Percentiles rank a stretch among this genome's conserved stretches.
These are phyloP conservation scores for Leishmania aethiopica DNA, from an alignment of 208 protist genomes.

Conservation along the genomic window DNA sequence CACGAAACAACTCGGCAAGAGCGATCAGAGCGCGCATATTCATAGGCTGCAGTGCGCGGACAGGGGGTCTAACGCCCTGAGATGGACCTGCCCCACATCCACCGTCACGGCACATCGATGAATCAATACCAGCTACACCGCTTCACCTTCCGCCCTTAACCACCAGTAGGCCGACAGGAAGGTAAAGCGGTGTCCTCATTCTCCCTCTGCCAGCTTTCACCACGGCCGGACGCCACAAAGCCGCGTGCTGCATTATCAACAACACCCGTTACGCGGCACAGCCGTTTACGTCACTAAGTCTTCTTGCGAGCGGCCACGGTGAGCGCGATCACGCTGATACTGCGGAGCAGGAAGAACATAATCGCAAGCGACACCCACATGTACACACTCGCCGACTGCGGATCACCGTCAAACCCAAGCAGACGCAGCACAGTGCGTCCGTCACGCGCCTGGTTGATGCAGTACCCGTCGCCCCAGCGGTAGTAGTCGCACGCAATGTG, in stretches of 20 bases:
- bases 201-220: neutral
- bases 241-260: neutral
- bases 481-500: conserved; percentile 57
- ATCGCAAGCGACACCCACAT: conserved; percentile 69
- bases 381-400: conserved; percentile 43
- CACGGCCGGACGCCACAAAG: neutral
- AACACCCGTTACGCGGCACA: neutral
- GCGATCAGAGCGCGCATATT: too few species aligned
- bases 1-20: neutral
- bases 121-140: neutral
- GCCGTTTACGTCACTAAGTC: neutral
- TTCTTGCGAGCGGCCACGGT: conserved; percentile 31
- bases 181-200: neutral
- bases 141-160: neutral
- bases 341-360: conserved; percentile 53
- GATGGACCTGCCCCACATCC: neutral
- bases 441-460: conserved; percentile 45
- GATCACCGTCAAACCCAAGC: conserved; percentile 59
- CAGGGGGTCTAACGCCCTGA: too few species aligned
- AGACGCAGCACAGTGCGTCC: conserved; percentile 53
- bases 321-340: conserved; percentile 42
- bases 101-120: neutral
- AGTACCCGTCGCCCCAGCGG: conserved; percentile 46
- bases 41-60: too few species aligned
- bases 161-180: neutral